Evolutionary conservation across 2,329 filamentous ascomycete genomes (phyloP).

Genomic region (Fusarium sp.): DNA sequence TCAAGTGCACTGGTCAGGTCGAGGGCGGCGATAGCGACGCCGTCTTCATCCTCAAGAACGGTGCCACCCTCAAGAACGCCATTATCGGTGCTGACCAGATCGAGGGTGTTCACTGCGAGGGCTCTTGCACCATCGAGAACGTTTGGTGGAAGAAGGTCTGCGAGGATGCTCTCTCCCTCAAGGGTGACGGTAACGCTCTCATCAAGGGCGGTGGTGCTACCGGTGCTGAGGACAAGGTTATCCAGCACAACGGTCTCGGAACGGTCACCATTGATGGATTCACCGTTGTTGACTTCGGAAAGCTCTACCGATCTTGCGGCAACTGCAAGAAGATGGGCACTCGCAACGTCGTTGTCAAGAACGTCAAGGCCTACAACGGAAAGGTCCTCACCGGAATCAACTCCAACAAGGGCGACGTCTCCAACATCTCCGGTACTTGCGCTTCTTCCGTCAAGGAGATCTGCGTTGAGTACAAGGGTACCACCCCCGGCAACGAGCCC

Average conservation of each 20-base stretch:
- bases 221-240: conserved; percentile 40
- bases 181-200: conserved; percentile 39
- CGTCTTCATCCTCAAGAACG: conserved; percentile 41
- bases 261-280: conserved; percentile 43
- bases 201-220: conserved; percentile 40
- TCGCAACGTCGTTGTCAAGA: conserved; percentile 41
- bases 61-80: conserved; percentile 40
- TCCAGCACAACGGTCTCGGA: conserved; percentile 43
- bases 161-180: conserved; percentile 39
- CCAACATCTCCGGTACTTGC: conserved; percentile 36
- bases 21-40: conserved; percentile 35
- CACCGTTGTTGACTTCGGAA: conserved; percentile 42
- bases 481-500: conserved; percentile 42
- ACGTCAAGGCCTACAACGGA: conserved; percentile 41
- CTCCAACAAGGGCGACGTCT: conserved; percentile 41
- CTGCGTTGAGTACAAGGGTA: conserved; percentile 41
- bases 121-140: conserved; percentile 41
- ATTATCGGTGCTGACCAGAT: conserved; percentile 40
- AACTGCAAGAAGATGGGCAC: conserved; percentile 45
- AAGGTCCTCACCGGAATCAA: conserved; percentile 43
- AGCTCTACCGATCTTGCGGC: conserved; percentile 44
- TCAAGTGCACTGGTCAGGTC: conserved; percentile 36
- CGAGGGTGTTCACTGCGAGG: conserved; percentile 41
- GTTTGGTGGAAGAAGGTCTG: conserved; percentile 44
- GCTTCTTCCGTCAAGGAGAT: conserved; percentile 40